These are phyloP conservation scores for Boletus semigastroideus DNA, from an alignment of 1,284 basidiomycete species.

Conservation along the genomic window DNA sequence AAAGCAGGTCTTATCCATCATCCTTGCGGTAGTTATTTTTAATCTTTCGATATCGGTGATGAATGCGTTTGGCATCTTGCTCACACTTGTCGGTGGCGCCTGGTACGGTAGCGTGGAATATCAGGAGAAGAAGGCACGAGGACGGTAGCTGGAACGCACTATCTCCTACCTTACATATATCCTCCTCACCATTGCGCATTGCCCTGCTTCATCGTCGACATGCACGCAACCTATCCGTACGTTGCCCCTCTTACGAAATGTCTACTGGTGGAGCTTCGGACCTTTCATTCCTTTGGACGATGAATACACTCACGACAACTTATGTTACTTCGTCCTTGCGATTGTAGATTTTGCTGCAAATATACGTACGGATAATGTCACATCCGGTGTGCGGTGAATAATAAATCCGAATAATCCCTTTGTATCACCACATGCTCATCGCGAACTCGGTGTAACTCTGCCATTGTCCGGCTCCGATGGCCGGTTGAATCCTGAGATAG, in stretches of 20 bases:
- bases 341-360: neutral
- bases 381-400: neutral
- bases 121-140: conserved; percentile 46
- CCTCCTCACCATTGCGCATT: neutral
- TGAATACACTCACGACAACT: conserved; percentile 6
- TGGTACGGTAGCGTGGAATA: conserved; percentile 81
- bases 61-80: conserved; percentile 77
- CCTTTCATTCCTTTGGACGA: neutral
- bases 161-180: neutral
- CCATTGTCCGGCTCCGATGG: too few relatives aligned
- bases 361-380: conserved; percentile 1
- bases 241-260: neutral
- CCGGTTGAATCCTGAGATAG: neutral
- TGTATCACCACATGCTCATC: too few relatives aligned
- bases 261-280: neutral
- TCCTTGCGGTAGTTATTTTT: conserved; percentile 83
- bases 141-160: conserved; percentile 9
- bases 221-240: neutral
- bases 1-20: conserved; percentile 92
- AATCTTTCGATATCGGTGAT: conserved; percentile 74
- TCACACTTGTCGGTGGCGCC: conserved; percentile 83
- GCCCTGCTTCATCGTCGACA: neutral
- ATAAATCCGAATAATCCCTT: too few relatives aligned
- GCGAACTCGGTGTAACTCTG: too few relatives aligned
- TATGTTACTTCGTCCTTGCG: neutral